phyloP scores from a whole-genome alignment of 768 basidiomycete species.

The Trametes cinnabarina region DNA sequence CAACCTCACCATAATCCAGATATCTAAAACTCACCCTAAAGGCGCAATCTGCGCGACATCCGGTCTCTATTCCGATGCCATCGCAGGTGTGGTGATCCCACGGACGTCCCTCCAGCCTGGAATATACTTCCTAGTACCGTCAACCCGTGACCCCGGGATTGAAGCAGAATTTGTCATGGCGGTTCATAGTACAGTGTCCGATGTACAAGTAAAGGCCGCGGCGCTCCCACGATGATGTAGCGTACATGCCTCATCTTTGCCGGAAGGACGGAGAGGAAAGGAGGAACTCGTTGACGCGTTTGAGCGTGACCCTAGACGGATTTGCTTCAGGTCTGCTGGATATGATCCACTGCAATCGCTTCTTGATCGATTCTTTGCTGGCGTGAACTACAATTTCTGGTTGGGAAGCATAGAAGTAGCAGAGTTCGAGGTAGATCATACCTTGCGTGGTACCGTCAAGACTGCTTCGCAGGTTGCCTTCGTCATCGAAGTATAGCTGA shows the following conservation, averaged over 20 bases:
- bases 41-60: slow-evolving; percentile 59
- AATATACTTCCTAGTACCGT: slow-evolving; percentile 71
- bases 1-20: slow-evolving; percentile 59
- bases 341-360: slow-evolving; percentile 84
- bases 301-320: slow-evolving; percentile 79
- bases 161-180: slow-evolving; percentile 57
- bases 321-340: slow-evolving; percentile 72
- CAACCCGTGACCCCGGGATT: slow-evolving; percentile 64
- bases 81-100: slow-evolving; percentile 68
- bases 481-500: slow-evolving; percentile 55
- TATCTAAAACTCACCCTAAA: slow-evolving; percentile 29
- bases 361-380: slow-evolving; percentile 65
- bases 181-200: slow-evolving; percentile 39
- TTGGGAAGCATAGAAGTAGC: background rate
- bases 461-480: slow-evolving; percentile 44
- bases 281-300: slow-evolving; percentile 72
- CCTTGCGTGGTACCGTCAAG: too few species aligned
- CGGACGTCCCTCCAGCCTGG: slow-evolving; percentile 52
- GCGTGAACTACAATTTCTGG: slow-evolving; percentile 3
- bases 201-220: background rate
- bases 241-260: slow-evolving; percentile 1
- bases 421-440: background rate
- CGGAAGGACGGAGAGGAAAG: slow-evolving; percentile 41
- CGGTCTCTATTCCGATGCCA: slow-evolving; percentile 73
- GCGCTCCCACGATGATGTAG: background rate